Evolutionary conservation across 768 basidiomycete species (phyloP), one percentile per base, ranked within the genome.

Genomic region (Hericium erinaceus): DNA sequence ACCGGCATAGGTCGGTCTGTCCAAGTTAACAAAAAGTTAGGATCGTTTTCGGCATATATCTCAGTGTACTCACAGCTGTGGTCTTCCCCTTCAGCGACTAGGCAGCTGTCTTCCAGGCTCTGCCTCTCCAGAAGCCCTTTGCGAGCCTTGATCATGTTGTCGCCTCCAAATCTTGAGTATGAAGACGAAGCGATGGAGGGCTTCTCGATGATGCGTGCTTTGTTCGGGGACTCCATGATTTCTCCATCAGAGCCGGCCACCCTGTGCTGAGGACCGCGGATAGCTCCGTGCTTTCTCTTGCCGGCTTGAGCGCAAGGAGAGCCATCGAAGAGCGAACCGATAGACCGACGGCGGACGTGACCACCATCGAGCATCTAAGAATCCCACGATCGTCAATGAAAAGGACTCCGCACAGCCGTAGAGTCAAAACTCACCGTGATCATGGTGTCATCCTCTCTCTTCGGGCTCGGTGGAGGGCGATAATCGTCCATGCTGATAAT

Each of bases 361-460:
- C 85, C 88, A 55, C 87, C 89, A 52, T 85, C 89, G 38, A 91
- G 72, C 88, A 92, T 90, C 85, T 89, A 28, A 56, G 46, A 66
- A 50, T 46, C 26, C 26, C 40, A 26, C 53, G 37, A 4, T 11
- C 4, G 15, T 8, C 28, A 49, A 20, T 22, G 49, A 28, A 37
- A 10, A 28, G n/a, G 44, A 22, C 52, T 3, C 6, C 2, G 16
- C 28, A 60, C 9, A 11, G 8, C n/a, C 8, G 26, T 26, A 16
- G 48, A 15, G 15, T 18, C 15, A 2, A 38, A 20, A 72, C 83
- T 65, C 68, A 89, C 87, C 40, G 80, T 81, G 50, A 91, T 85
- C 87, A 90, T 89, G 0, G 90, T 91, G 62, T 91, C 89, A 58
- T 89, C 86, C 26, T 90, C 88, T 60, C 75, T 77, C 48, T 70